Conservation (phyloP, 2,329 filamentous ascomycete genomes). For the Xylogone sp. region DNA sequence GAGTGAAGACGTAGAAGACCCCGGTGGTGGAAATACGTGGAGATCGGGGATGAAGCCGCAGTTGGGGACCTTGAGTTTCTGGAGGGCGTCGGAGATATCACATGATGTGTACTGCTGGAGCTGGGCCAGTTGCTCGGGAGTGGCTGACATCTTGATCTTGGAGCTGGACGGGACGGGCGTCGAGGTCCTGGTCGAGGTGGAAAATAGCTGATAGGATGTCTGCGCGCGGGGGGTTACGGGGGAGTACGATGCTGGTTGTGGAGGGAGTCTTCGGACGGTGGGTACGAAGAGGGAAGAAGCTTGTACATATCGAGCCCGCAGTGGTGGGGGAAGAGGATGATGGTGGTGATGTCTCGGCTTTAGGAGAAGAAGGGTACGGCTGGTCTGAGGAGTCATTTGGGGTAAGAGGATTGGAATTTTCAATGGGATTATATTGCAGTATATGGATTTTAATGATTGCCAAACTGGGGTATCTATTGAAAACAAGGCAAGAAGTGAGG, state of each 20-base stretch:
- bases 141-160: conserved; percentile 1
- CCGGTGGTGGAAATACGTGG: conserved; percentile 22
- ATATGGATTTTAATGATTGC: too few species aligned
- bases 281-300: neutral
- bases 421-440: too few species aligned
- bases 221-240: neutral
- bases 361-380: neutral
- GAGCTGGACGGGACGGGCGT: too few species aligned
- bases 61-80: conserved; percentile 63
- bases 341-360: neutral
- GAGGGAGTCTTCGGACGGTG: neutral
- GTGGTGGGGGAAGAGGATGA: neutral
- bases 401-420: too few species aligned
- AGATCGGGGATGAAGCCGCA: conserved; percentile 65
- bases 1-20: conserved; percentile 1
- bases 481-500: too few species aligned
- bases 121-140: conserved; percentile 5
- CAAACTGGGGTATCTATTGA: too few species aligned
- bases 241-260: neutral
- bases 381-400: neutral
- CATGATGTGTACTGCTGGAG: conserved; percentile 39
- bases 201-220: neutral
- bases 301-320: neutral
- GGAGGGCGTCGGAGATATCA: conserved; percentile 68
- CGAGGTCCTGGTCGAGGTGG: neutral